phyloP scores from a whole-genome alignment of 768 basidiomycete species.

The Rickenella mellea region DNA sequence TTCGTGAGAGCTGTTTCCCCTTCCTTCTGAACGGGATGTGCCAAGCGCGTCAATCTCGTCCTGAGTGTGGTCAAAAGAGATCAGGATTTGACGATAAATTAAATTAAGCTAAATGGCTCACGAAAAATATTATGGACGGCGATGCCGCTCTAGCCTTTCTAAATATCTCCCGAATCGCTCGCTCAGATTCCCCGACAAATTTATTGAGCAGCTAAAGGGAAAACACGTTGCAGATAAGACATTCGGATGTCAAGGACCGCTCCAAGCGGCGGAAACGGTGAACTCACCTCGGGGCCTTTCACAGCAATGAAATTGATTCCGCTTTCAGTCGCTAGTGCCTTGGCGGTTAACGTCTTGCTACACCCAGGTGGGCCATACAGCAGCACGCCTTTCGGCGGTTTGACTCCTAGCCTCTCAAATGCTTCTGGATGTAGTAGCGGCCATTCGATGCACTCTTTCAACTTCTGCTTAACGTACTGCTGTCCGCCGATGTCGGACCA shows the following conservation, averaged over 20 bases:
- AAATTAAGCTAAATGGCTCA: constrained; percentile 29
- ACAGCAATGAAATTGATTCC: constrained; percentile 95
- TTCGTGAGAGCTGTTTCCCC: constrained; percentile 54
- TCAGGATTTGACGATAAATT: background rate
- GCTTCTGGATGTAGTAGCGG: constrained; percentile 80
- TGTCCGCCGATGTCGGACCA: constrained; percentile 93
- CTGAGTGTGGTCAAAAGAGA: constrained; percentile 27
- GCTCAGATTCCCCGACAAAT: constrained; percentile 95
- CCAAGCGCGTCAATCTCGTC: constrained; percentile 97
- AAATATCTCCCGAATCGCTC: constrained; percentile 91
- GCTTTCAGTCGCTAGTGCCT: constrained; percentile 88
- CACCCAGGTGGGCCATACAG: constrained; percentile 97
- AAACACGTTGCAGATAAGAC: constrained; percentile 1
- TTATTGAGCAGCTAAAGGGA: constrained; percentile 78
- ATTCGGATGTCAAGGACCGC: background rate
- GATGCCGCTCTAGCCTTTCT: constrained; percentile 89
- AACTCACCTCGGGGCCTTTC: constrained; percentile 87
- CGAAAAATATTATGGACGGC: constrained; percentile 95
- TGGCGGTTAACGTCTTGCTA: constrained; percentile 88
- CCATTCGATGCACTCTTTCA: constrained; percentile 93
- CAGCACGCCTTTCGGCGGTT: constrained; percentile 81
- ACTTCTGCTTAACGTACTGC: constrained; percentile 65
- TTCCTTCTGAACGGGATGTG: constrained; percentile 52
- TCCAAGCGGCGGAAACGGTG: too few species aligned
- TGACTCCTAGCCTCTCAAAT: constrained; percentile 80